phyloP scores from a whole-genome alignment of 768 basidiomycete genomes.

The Hortiboletus flavorubellus region DNA sequence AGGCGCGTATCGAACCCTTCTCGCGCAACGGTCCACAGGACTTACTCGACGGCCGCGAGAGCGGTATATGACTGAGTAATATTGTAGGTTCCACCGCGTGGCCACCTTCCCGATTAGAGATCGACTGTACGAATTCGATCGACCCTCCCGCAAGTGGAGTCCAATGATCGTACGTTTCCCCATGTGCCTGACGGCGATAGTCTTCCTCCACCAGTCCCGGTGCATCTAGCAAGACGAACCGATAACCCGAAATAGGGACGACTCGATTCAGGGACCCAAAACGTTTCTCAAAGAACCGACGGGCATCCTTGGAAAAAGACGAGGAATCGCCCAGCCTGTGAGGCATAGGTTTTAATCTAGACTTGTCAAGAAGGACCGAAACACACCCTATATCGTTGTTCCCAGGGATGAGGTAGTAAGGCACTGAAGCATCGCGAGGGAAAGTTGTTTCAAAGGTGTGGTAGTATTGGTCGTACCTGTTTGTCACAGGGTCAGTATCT shows the following conservation, averaged over 20 bases:
- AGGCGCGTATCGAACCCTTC: slow-evolving; percentile 63
- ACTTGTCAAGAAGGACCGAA: background rate
- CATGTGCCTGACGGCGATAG: slow-evolving; percentile 55
- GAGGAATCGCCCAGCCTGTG: slow-evolving; percentile 53
- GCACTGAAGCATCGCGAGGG: slow-evolving; percentile 35
- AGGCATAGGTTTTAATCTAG: background rate
- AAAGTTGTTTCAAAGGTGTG: slow-evolving; percentile 65
- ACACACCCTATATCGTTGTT: slow-evolving; percentile 76
- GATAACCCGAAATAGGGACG: slow-evolving; percentile 63
- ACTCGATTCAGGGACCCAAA: slow-evolving; percentile 72
- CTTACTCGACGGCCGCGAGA: slow-evolving; percentile 70
- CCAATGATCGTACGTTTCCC: slow-evolving; percentile 54
- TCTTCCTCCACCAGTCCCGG: slow-evolving; percentile 84
- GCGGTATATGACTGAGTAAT: slow-evolving; percentile 83
- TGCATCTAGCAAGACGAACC: slow-evolving; percentile 69
- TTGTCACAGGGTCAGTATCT: slow-evolving; percentile 3
- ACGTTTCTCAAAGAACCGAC: slow-evolving; percentile 51
- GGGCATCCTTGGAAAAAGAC: slow-evolving; percentile 50
- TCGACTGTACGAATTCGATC: slow-evolving; percentile 55
- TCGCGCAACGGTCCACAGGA: slow-evolving; percentile 79
- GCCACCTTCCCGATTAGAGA: slow-evolving; percentile 32
- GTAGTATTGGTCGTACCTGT: slow-evolving; percentile 60
- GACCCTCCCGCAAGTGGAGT: slow-evolving; percentile 49
- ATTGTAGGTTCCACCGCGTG: slow-evolving; percentile 37
- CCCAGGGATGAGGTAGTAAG: slow-evolving; percentile 66